Base-by-base conservation (phyloP, 495 filamentous ascomycete genomes). In the Thermochaetoides thermophila region DNA sequence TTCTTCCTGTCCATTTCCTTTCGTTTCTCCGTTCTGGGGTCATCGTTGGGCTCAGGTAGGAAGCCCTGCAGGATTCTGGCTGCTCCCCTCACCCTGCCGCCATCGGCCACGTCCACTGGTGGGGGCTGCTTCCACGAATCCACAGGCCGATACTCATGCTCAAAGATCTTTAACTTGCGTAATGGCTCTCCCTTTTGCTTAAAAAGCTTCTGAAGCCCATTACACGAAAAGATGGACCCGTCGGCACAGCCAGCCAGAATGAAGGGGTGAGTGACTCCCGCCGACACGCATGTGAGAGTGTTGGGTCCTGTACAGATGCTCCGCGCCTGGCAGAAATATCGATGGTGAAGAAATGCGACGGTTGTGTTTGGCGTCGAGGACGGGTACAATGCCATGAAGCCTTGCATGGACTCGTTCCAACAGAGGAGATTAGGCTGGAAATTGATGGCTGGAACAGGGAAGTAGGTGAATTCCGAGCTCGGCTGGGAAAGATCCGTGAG, bases 1-100 rank as follows among this genome's bases (percentile, higher is more conserved):
- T 52, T 50, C 25, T 46, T 72, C 20, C 66, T 63, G 44, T 78
- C 73, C 24, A 74, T 62, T 44, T 69, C 70, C 57, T 76, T 81
- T 17, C 68, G 62, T 49, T 76, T 68, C 14, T 74, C 77, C 27
- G 57, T 61, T 46, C 70, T 69, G 38, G 73, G 73, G 50, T 84
- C 80, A 33, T 71, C 75, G 39, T 72, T 72, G 30, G 71, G 58
- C 67, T 67, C 60, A 0, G 57, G 55, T 5, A 49, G 29, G 28
- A 56, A 66, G 1, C 61, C 59, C 29, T 64, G 56, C 12, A 66
- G 34, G 18, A 67, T 52, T 15, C 61, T 39, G 7, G 50, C 49
- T 3, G 55, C 59, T 3, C 63, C 56, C 7, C 50, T 33, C 17
- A 34, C 14, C 4, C 5, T 15, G 13, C 10, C 11, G 14, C 21